Evolutionary conservation across 345 rosid species (phyloP).

Genomic region (Heritiera littoralis): DNA sequence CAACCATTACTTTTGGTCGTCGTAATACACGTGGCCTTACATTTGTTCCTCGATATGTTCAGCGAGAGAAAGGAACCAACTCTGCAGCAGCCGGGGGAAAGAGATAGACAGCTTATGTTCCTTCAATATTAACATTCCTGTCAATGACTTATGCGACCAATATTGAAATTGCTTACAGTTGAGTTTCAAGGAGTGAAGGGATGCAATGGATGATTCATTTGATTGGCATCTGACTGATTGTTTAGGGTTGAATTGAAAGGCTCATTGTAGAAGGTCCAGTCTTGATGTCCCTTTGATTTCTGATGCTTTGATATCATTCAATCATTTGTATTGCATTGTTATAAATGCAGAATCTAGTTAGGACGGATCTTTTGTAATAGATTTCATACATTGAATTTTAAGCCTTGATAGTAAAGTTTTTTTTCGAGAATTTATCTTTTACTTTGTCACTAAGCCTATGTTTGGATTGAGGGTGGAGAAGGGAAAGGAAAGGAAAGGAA

Average conservation of each 20-base stretch:
- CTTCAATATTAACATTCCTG: not conserved
- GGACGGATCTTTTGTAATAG: constrained; percentile 5
- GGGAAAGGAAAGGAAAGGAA: too few species aligned
- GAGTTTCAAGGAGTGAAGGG: not conserved
- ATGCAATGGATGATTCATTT: constrained; percentile 9
- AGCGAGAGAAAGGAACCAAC: constrained; percentile 42
- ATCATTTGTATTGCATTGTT: not conserved
- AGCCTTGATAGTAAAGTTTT: not conserved
- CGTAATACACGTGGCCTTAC: constrained; percentile 71
- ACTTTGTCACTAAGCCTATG: too few species aligned
- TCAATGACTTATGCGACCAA: not conserved
- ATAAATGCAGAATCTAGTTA: not conserved
- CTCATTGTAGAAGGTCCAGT: not conserved
- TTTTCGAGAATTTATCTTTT: too few species aligned
- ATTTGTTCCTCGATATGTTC: constrained; percentile 73
- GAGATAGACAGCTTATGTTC: constrained; percentile 21
- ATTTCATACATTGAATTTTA: not conserved
- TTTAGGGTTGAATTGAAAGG: constrained; percentile 14
- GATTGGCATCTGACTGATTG: not conserved
- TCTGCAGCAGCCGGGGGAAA: constrained; percentile 29
- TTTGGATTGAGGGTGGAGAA: too few species aligned
- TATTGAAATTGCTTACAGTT: not conserved
- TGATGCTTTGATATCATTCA: not conserved
- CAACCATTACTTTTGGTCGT: constrained; percentile 77
- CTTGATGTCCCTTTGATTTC: not conserved